Evolutionary conservation across 805 yeast genomes (phyloP).

Genomic region (Saturnispora gosingensis): DNA sequence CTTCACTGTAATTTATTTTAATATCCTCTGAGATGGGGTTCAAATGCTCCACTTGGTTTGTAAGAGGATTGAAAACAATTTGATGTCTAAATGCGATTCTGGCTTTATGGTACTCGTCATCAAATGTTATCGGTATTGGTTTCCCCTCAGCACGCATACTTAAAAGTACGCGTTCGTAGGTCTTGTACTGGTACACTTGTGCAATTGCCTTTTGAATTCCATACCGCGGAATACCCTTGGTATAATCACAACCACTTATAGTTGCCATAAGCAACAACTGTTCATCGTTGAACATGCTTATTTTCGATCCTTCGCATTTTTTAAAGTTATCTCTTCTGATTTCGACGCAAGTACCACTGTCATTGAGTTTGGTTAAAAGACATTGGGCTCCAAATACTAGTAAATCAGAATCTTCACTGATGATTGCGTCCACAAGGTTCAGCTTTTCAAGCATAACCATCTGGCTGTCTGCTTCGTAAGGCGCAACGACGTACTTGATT

Average conservation of each 20-base stretch:
- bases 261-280: constrained; percentile 74
- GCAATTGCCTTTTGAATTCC: constrained; percentile 73
- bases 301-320: constrained; percentile 25
- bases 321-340: constrained; percentile 49
- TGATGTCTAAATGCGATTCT: constrained; percentile 74
- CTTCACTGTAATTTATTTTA: constrained; percentile 18
- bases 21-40: constrained; percentile 42
- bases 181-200: constrained; percentile 41
- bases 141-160: constrained; percentile 56
- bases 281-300: constrained; percentile 41
- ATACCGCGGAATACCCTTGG: constrained; percentile 72
- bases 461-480: constrained; percentile 97
- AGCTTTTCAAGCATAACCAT: constrained; percentile 77
- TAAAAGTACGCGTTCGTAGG: constrained; percentile 47
- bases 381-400: constrained; percentile 75
- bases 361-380: constrained; percentile 75
- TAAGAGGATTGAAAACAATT: constrained; percentile 69
- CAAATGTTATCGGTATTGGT: constrained; percentile 47
- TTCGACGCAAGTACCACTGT: constrained; percentile 58
- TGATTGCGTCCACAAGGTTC: constrained; percentile 72
- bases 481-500: constrained; percentile 81
- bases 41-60: constrained; percentile 43
- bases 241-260: constrained; percentile 94
- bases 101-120: constrained; percentile 56
- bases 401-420: constrained; percentile 92